Evolutionary conservation across 345 rosid genomes (phyloP).

Genomic region (Murraya koenigii): DNA sequence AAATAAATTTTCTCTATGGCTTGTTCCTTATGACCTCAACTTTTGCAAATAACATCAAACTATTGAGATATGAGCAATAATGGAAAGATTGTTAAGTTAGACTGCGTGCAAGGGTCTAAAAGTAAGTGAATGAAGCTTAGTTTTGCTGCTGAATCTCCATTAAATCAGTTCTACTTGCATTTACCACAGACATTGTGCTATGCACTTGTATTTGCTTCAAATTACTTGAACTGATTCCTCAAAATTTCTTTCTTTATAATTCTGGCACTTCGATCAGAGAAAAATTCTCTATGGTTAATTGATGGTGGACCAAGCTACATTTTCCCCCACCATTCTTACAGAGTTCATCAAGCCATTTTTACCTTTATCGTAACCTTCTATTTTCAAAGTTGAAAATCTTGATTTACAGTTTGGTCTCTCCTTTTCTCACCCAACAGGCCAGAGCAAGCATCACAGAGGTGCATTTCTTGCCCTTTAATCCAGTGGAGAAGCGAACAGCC

Average conservation of each 20-base stretch:
- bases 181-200: neutral
- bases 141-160: neutral
- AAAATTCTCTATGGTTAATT: neutral
- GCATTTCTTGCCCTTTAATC: constrained; percentile 85
- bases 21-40: neutral
- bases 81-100: neutral
- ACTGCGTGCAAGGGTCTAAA: neutral
- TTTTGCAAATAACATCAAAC: neutral
- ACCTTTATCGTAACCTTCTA: neutral
- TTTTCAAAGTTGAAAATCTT: neutral
- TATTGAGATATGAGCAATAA: neutral
- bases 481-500: constrained; percentile 87
- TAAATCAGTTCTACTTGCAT: neutral
- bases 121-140: neutral
- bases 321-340: neutral
- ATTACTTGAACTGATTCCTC: neutral
- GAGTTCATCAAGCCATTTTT: neutral
- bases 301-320: neutral
- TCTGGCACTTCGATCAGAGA: neutral
- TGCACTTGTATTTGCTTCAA: neutral
- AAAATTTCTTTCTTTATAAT: neutral
- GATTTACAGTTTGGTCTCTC: neutral
- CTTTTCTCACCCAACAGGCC: constrained; percentile 37
- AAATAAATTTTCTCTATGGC: neutral
- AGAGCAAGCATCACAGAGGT: constrained; percentile 71